Evolutionary conservation across 2,329 filamentous ascomycete genomes (phyloP), one percentile per base, ranked within the genome.

Genomic region (Ampelomyces quisqualis): DNA sequence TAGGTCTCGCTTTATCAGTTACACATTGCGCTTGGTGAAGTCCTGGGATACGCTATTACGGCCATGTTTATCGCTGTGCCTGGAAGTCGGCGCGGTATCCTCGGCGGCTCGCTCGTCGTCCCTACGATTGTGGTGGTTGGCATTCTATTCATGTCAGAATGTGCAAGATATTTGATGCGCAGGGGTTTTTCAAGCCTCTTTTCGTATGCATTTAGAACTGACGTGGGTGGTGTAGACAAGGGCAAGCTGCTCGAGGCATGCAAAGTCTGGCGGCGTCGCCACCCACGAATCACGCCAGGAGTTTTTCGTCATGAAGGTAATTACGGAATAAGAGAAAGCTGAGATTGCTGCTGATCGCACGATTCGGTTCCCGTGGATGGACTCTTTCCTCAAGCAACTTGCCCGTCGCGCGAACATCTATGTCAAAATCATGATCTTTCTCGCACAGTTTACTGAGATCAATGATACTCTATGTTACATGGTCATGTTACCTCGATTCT

Each of bases 381-480:
- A 88, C 60, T 85, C 88, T 69, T 79, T 88, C 69, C 87, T 83
- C 13, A 78, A 82, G 27, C 80, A 82, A 5, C 79, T 85, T 22
- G 73, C 77, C 48, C 75, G 76, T 13, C 70, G 72, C 35, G 78
- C 79, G 49, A 75, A 76, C 38, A 76, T 77, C 22, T 85, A 80
- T 66, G 78, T 82, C 1, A 88, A 83, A 79, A 73, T 86, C 67
- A 84, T 88, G 65, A 85, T 88, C 68, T 80, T 88, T 69, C 85
- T 84, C 0, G 85, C 85, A 0, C 85, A 88, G 54, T 74, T 87
- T 24, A 88, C 84, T 0, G 84, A 84, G 38, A 80, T 86, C 34
- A 85, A 85, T 45, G 81, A 81, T 0, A 80, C 85, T 40, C 79
- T 84, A 76, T 88, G 88, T 68, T 87, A 86, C 69, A 85, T 88